Percentiles rank a stretch among this genome's conserved stretches.
Conservation (phyloP, 2,329 filamentous ascomycete species). For the Penicillium brasilianum region DNA sequence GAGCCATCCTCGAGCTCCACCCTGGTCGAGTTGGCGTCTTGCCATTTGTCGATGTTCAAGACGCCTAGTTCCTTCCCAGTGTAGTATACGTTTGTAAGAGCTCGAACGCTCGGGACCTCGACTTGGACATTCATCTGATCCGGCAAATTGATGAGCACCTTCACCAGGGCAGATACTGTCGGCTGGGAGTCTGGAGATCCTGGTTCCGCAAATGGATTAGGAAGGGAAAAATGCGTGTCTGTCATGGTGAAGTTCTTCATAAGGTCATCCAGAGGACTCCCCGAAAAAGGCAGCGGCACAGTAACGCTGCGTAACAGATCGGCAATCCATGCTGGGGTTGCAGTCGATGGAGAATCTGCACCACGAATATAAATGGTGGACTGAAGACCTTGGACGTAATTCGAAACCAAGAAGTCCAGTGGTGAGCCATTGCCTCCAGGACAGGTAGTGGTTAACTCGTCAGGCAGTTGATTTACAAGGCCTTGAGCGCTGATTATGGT, state of each 20-base stretch:
- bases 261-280: conserved; percentile 77
- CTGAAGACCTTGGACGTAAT: conserved; percentile 79
- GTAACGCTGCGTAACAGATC: conserved; percentile 81
- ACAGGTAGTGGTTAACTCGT: conserved; percentile 73
- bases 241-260: conserved; percentile 87
- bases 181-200: conserved; percentile 74
- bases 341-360: conserved; percentile 66
- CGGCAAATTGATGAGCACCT: conserved; percentile 78
- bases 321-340: conserved; percentile 81
- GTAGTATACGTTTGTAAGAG: conserved; percentile 81
- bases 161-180: conserved; percentile 79
- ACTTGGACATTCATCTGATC: conserved; percentile 86
- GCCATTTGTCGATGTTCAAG: conserved; percentile 81
- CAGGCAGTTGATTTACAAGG: conserved; percentile 73
- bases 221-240: conserved; percentile 84
- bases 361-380: conserved; percentile 84
- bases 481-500: conserved; percentile 74
- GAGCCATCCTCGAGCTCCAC: conserved; percentile 64
- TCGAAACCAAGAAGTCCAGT: conserved; percentile 77
- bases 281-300: conserved; percentile 82
- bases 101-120: conserved; percentile 75
- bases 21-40: conserved; percentile 78
- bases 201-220: conserved; percentile 78
- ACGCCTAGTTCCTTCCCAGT: conserved; percentile 77
- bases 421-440: conserved; percentile 80